Evolutionary conservation across 225 moss, liverwort and hornwort genomes (phyloP).

Genomic region (Marchantia polymorpha): DNA sequence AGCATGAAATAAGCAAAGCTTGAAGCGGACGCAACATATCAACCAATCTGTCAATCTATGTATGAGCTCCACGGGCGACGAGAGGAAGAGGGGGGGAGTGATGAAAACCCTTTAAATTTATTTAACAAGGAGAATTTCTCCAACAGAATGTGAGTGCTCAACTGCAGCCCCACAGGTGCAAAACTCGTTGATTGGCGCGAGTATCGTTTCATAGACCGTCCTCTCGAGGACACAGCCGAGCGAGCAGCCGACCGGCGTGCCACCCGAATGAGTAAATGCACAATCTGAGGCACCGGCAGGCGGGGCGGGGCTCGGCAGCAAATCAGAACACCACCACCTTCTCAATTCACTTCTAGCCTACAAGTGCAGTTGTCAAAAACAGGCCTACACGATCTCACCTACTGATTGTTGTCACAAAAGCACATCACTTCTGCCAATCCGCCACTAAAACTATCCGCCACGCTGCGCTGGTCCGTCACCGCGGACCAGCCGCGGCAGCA

Average conservation of each 20-base stretch:
- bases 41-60: no score
- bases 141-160: constrained; percentile 17
- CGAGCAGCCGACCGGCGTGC: neutral
- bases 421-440: constrained; percentile 13
- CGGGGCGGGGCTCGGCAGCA: neutral
- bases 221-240: neutral
- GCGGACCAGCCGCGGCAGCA: neutral
- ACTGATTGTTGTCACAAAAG: constrained; percentile 13
- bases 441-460: neutral
- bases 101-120: neutral
- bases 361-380: neutral
- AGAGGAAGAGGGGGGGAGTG: neutral
- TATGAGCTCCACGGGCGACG: neutral
- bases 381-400: neutral
- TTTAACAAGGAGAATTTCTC: constrained; percentile 10
- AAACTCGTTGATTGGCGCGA: neutral
- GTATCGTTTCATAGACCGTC: neutral
- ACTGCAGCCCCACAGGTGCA: constrained; percentile 14
- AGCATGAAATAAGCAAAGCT: no score
- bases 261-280: no score
- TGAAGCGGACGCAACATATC: no score
- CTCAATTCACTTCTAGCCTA: constrained; percentile 2
- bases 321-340: neutral
- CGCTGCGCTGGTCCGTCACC: no score
- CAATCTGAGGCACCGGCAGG: neutral